These are phyloP conservation scores for Sporobolomyces roseus DNA, from an alignment of 768 basidiomycete species.

Conservation along the genomic window DNA sequence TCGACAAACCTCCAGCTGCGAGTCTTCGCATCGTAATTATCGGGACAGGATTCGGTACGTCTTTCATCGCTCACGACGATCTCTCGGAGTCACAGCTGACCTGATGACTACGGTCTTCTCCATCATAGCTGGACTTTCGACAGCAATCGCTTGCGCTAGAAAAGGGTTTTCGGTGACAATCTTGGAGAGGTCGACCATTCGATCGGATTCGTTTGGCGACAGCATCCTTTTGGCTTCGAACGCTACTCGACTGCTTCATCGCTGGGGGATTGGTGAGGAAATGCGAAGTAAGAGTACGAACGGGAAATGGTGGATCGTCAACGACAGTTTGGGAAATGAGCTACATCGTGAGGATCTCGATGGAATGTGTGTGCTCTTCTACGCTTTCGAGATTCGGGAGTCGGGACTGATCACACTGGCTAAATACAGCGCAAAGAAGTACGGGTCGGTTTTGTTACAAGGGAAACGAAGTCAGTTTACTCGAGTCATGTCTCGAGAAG, in stretches of 20 bases:
- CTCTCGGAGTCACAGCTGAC: background rate
- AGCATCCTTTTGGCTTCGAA: conserved; percentile 35
- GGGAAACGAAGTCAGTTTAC: conserved; percentile 28
- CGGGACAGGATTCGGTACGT: conserved; percentile 35
- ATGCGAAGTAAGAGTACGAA: conserved; percentile 11
- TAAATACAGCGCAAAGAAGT: background rate
- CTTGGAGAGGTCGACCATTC: conserved; percentile 29
- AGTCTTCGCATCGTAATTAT: conserved; percentile 23
- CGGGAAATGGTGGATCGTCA: conserved; percentile 28
- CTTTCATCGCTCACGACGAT: background rate
- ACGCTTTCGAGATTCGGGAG: no score
- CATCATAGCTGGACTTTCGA: conserved; percentile 33
- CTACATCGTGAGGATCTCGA: background rate
- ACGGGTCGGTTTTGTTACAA: conserved; percentile 18
- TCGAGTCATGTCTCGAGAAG: conserved; percentile 25
- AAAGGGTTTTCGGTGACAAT: conserved; percentile 30
- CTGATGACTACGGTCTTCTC: background rate
- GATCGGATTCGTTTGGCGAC: conserved; percentile 37
- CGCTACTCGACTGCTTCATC: conserved; percentile 9
- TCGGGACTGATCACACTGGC: no score
- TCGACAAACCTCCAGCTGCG: background rate
- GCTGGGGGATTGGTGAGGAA: conserved; percentile 33
- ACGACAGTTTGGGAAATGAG: background rate
- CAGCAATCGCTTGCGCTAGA: conserved; percentile 37
- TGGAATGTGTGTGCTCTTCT: conserved; percentile 12